phyloP scores from a whole-genome alignment of 768 basidiomycete species.

The Botryobasidium botryosum region DNA sequence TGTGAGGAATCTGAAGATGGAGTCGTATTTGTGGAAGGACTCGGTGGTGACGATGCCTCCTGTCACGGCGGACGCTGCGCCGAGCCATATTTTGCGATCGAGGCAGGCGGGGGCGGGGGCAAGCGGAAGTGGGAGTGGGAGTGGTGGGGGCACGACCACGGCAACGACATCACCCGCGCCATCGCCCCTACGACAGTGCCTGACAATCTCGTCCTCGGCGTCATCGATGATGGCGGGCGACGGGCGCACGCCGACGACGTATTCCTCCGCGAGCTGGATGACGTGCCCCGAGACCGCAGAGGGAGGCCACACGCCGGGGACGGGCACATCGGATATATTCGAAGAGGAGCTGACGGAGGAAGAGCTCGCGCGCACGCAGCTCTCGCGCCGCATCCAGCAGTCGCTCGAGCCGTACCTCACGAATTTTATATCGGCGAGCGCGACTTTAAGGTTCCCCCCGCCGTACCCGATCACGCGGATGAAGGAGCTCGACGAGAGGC shows the following conservation, averaged over 20 bases:
- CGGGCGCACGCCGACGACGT: background rate
- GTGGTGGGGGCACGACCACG: no score
- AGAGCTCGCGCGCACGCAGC: slow-evolving; percentile 48
- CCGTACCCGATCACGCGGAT: slow-evolving; percentile 77
- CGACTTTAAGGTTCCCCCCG: slow-evolving; percentile 80
- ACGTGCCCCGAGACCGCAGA: no score
- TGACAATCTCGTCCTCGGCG: slow-evolving; percentile 10
- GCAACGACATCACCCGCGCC: no score
- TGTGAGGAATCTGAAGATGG: slow-evolving; percentile 83
- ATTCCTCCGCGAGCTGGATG: no score
- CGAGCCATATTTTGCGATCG: slow-evolving; percentile 20
- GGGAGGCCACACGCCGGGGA: no score
- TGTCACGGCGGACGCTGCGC: slow-evolving; percentile 48
- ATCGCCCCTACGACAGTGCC: no score
- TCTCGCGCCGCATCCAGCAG: slow-evolving; percentile 63
- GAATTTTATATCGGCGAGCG: slow-evolving; percentile 87
- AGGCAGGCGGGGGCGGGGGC: no score
- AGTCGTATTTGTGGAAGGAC: slow-evolving; percentile 88
- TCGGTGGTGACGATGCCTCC: slow-evolving; percentile 60
- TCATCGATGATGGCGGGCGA: slow-evolving; percentile 4
- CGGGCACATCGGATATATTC: no score
- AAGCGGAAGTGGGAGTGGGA: no score
- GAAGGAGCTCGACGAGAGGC: slow-evolving; percentile 70
- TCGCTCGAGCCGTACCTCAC: slow-evolving; percentile 69
- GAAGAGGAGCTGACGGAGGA: slow-evolving; percentile 39